A percentile compares a stretch with the other conserved stretches of the same genome.
Evolutionary conservation across 2,329 filamentous ascomycete species (phyloP).

Genomic region (Aspergillus aculeatus): DNA sequence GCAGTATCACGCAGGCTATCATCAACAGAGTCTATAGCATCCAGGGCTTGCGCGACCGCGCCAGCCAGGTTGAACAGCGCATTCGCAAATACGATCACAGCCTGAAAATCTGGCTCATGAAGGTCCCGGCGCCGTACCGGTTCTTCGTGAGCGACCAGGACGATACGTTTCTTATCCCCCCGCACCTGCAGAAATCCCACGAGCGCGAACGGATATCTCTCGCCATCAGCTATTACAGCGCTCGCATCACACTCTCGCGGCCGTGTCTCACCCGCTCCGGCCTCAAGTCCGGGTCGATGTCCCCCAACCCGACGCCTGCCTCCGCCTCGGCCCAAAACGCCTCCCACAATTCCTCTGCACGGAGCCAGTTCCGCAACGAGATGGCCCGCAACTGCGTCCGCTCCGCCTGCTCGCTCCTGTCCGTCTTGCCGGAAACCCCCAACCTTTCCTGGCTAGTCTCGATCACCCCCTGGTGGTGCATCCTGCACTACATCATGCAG

Average conservation of each 20-base stretch:
- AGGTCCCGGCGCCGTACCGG: constrained; percentile 33
- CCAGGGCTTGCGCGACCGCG: constrained; percentile 31
- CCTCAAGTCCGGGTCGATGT: not conserved
- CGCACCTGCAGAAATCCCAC: constrained; percentile 8
- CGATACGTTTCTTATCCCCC: constrained; percentile 21
- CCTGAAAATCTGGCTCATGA: constrained; percentile 37
- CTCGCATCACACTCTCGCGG: constrained; percentile 41
- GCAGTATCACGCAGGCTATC: constrained; percentile 37
- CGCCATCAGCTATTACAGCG: constrained; percentile 43
- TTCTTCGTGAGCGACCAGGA: constrained; percentile 29
- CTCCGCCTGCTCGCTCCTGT: constrained; percentile 38
- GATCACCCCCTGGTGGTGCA: constrained; percentile 43
- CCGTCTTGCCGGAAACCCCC: constrained; percentile 38
- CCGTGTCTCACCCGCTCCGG: constrained; percentile 42
- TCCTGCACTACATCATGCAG: constrained; percentile 47
- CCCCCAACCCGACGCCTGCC: not conserved
- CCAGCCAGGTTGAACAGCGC: constrained; percentile 32
- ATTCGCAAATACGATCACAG: constrained; percentile 32
- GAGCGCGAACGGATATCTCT: constrained; percentile 36
- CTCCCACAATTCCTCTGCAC: not conserved
- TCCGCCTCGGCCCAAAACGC: not conserved
- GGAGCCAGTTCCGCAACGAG: constrained; percentile 16
- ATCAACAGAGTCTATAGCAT: constrained; percentile 42
- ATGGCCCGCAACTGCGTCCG: constrained; percentile 40
- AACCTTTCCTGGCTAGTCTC: constrained; percentile 35